Evolutionary conservation across 2,329 filamentous ascomycete genomes (phyloP).

Genomic region (Fusarium pininemorale): DNA sequence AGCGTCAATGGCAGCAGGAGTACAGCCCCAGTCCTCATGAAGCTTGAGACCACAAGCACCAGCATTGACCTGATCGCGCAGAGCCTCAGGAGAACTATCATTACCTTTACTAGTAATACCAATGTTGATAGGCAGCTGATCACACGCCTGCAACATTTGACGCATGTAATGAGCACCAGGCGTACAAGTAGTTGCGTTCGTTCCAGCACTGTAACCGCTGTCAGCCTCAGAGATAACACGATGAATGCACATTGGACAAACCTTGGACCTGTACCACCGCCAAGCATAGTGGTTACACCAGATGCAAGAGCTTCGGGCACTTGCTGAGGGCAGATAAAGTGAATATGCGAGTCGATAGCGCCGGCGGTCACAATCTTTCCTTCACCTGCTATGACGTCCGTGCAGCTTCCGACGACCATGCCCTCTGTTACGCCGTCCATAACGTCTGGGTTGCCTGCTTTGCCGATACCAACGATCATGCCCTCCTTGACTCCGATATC

Average conservation of each 20-base stretch:
- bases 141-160: slow-evolving; percentile 89
- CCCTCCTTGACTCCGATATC: slow-evolving; percentile 94
- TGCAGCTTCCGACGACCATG: slow-evolving; percentile 86
- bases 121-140: slow-evolving; percentile 83
- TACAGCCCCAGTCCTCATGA: slow-evolving; percentile 95
- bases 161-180: slow-evolving; percentile 84
- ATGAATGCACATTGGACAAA: slow-evolving; percentile 46
- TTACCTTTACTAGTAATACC: slow-evolving; percentile 96
- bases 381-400: slow-evolving; percentile 91
- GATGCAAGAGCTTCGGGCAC: slow-evolving; percentile 82
- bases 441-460: slow-evolving; percentile 95
- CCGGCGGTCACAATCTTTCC: slow-evolving; percentile 91
- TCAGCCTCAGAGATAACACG: slow-evolving; percentile 9
- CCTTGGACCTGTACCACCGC: slow-evolving; percentile 92
- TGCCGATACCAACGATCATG: slow-evolving; percentile 87
- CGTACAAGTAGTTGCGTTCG: slow-evolving; percentile 92
- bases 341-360: slow-evolving; percentile 89
- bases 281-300: slow-evolving; percentile 89
- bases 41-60: slow-evolving; percentile 92
- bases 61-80: slow-evolving; percentile 82
- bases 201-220: slow-evolving; percentile 71
- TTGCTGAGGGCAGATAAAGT: slow-evolving; percentile 96
- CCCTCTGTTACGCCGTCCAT: slow-evolving; percentile 86
- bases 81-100: slow-evolving; percentile 74
- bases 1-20: slow-evolving; percentile 88